Conservation (phyloP, 208 protist species). For the Leishmania lainsoni region DNA sequence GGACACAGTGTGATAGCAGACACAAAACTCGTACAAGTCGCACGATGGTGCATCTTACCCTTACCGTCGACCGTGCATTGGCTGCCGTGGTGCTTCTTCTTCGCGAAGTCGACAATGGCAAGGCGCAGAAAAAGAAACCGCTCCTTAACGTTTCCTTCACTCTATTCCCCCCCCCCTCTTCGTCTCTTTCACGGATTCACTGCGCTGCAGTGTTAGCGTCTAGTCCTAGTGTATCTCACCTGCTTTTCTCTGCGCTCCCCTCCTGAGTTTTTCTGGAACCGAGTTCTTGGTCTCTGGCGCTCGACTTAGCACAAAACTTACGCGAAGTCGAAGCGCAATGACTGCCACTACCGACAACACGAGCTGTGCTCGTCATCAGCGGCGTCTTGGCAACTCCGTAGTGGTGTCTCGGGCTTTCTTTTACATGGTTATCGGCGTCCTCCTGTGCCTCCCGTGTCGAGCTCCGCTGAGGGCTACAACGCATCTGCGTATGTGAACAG, state of each 20-base stretch:
- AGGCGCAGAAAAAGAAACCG: background rate
- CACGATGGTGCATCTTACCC: background rate
- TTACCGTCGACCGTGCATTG: background rate
- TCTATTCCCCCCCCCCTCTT: background rate
- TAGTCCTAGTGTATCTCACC: background rate
- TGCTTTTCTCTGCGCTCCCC: background rate
- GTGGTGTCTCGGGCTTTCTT: background rate
- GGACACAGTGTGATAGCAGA: background rate
- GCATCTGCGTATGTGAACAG: conserved; percentile 16
- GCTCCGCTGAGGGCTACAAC: conserved; percentile 10
- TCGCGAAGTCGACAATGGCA: background rate
- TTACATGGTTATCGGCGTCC: background rate
- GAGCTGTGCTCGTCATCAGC: background rate
- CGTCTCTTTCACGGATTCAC: background rate
- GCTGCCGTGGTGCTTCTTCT: background rate
- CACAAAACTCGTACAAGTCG: background rate
- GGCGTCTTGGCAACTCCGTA: background rate
- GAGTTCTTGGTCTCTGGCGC: background rate
- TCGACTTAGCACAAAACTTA: background rate
- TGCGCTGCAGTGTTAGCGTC: background rate
- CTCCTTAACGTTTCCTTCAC: background rate
- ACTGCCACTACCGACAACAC: background rate
- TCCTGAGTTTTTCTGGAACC: background rate
- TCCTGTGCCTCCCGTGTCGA: conserved; percentile 8
- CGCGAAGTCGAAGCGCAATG: background rate